Conservation (phyloP, 805 yeast genomes). For the Peterozyma xylosa region DNA sequence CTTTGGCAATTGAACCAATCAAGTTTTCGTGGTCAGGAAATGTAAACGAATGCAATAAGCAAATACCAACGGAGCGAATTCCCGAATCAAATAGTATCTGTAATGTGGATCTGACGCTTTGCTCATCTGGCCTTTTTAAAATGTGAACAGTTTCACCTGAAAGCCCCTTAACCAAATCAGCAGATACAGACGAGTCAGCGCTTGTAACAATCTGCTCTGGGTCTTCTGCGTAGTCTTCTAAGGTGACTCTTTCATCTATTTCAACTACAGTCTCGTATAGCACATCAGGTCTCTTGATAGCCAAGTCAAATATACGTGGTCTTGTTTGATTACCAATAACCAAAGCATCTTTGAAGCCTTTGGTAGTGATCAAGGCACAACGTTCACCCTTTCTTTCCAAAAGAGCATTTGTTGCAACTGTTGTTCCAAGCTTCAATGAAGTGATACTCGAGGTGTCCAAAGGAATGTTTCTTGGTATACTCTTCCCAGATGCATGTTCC, state of each 20-base stretch:
- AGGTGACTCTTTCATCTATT: conserved; percentile 83
- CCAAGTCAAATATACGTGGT: conserved; percentile 81
- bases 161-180: conserved; percentile 41
- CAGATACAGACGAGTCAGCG: conserved; percentile 16
- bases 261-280: conserved; percentile 74
- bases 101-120: conserved; percentile 33
- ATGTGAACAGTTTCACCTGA: conserved; percentile 65
- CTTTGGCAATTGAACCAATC: conserved; percentile 51
- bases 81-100: conserved; percentile 45
- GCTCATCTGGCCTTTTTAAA: conserved; percentile 39
- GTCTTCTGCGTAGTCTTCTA: conserved; percentile 75
- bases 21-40: conserved; percentile 60
- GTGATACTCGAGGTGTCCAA: conserved; percentile 59
- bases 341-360: conserved; percentile 80
- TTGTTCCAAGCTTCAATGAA: conserved; percentile 83
- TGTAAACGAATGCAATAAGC: conserved; percentile 67
- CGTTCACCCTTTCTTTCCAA: conserved; percentile 88
- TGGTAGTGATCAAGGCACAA: conserved; percentile 80
- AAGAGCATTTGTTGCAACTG: conserved; percentile 93
- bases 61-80: conserved; percentile 61
- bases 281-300: conserved; percentile 63
- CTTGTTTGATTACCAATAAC: conserved; percentile 87
- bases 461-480: conserved; percentile 52
- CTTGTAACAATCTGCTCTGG: conserved; percentile 28
- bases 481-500: conserved; percentile 45